Evolutionary conservation across 2,329 filamentous ascomycete species (phyloP).

Genomic region (Colletotrichum sp.): DNA sequence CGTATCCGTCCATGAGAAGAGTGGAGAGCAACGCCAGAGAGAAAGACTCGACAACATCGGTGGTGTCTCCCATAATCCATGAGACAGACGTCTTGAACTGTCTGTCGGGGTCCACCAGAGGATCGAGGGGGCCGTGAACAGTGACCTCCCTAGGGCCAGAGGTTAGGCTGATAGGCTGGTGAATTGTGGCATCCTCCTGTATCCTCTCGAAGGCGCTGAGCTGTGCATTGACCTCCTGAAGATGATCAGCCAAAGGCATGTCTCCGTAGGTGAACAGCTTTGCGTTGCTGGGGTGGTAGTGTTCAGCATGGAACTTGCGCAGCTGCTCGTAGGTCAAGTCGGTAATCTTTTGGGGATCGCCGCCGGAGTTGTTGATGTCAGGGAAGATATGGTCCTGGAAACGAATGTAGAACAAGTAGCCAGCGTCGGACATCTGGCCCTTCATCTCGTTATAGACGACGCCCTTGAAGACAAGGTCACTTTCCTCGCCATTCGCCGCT

Average conservation of each 20-base stretch:
- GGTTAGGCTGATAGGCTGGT: conserved; percentile 74
- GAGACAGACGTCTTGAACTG: conserved; percentile 95
- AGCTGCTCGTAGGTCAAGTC: conserved; percentile 92
- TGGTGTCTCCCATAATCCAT: conserved; percentile 86
- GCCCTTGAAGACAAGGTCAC: conserved; percentile 89
- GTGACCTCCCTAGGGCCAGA: conserved; percentile 71
- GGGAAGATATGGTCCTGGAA: conserved; percentile 97
- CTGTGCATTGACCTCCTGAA: conserved; percentile 78
- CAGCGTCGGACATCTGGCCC: conserved; percentile 96
- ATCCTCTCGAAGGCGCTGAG: conserved; percentile 77
- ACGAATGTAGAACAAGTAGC: conserved; percentile 93
- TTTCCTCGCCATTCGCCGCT: conserved; percentile 59
- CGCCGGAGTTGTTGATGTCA: conserved; percentile 93
- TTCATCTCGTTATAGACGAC: conserved; percentile 99
- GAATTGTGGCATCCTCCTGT: conserved; percentile 73
- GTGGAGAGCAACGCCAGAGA: conserved; percentile 82
- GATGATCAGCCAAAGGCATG: conserved; percentile 82
- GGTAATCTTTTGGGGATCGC: conserved; percentile 95
- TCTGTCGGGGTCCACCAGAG: conserved; percentile 81
- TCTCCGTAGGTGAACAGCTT: conserved; percentile 96
- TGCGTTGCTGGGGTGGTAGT: conserved; percentile 97
- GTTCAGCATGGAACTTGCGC: conserved; percentile 84
- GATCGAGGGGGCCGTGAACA: conserved; percentile 83
- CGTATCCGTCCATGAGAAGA: conserved; percentile 90
- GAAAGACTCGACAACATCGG: conserved; percentile 86